phyloP scores from a whole-genome alignment of 352 stramenopile genomes.

The Phytophthora litchii region DNA sequence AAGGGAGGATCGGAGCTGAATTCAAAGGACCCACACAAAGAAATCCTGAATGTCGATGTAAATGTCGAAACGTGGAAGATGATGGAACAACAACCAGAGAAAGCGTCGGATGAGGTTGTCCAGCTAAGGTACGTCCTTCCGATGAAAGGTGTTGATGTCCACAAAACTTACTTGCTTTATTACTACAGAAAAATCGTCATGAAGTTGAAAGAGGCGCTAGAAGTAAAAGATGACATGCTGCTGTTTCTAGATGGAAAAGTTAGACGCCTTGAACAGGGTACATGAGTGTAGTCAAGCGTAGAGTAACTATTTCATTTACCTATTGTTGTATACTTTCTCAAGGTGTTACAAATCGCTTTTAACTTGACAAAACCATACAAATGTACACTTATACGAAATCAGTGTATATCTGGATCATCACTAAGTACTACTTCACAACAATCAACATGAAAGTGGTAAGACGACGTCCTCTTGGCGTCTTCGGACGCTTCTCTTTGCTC shows the following conservation, averaged over 20 bases:
- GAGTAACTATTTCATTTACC: too few relatives aligned
- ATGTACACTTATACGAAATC: too few relatives aligned
- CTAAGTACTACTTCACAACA: constrained; percentile 1
- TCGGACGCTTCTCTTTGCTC: background rate
- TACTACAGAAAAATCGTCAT: constrained; percentile 53
- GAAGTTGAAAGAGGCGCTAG: constrained; percentile 58
- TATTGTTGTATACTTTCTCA: too few relatives aligned
- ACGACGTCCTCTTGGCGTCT: background rate
- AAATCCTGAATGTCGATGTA: background rate
- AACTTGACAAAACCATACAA: too few relatives aligned
- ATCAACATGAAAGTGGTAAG: constrained; percentile 47
- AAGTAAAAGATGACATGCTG: constrained; percentile 68
- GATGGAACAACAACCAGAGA: constrained; percentile 1
- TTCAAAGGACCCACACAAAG: background rate
- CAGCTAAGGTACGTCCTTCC: constrained; percentile 22
- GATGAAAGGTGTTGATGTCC: background rate
- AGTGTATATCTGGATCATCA: too few relatives aligned
- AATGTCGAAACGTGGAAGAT: background rate
- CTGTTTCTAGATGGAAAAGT: constrained; percentile 62
- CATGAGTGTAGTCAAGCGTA: background rate
- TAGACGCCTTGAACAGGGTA: constrained; percentile 34
- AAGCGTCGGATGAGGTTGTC: constrained; percentile 9
- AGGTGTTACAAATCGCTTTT: too few relatives aligned
- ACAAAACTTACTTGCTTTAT: background rate
- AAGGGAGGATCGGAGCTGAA: background rate